A percentile compares a stretch with the other conserved stretches of the same genome.
Conservation (phyloP, 176 grass and related monocot species). For the Eleusine indica region DNA sequence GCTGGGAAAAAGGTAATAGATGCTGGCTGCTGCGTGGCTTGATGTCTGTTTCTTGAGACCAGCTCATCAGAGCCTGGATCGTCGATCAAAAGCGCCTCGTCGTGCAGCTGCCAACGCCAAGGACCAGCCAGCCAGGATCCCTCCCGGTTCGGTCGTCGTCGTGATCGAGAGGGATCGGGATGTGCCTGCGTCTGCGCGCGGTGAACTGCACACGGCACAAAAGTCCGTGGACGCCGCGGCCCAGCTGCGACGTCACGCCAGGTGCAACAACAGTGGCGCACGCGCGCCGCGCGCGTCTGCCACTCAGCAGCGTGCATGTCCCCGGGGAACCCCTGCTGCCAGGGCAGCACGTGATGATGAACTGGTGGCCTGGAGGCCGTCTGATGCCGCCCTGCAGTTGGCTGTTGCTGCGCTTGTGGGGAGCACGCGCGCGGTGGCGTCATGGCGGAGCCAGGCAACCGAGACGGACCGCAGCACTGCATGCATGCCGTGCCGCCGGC, state of each 20-base stretch:
- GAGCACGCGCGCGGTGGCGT: constrained; percentile 22
- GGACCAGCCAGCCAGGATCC: background rate
- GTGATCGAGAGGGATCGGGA: background rate
- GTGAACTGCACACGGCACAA: constrained; percentile 12
- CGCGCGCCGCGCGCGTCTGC: background rate
- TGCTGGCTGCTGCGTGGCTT: too few relatives aligned
- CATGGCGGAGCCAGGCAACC: background rate
- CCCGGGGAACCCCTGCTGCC: background rate
- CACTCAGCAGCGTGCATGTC: background rate
- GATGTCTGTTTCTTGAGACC: background rate
- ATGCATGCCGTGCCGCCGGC: background rate
- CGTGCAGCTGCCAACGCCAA: background rate
- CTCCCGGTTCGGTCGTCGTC: background rate
- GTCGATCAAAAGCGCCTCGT: background rate
- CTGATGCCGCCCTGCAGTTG: background rate
- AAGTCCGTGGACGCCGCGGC: background rate
- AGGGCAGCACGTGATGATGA: background rate
- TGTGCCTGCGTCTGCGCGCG: background rate
- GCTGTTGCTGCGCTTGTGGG: constrained; percentile 25
- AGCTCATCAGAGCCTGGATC: background rate
- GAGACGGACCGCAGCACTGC: background rate
- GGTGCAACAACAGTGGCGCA: background rate
- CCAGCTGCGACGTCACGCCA: background rate
- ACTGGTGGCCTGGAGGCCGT: background rate
- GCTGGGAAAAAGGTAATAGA: too few relatives aligned